Percentiles rank a stretch among this genome's conserved stretches.
phyloP scores from a whole-genome alignment of 441 rosid species.

The Pelargonium australe region DNA sequence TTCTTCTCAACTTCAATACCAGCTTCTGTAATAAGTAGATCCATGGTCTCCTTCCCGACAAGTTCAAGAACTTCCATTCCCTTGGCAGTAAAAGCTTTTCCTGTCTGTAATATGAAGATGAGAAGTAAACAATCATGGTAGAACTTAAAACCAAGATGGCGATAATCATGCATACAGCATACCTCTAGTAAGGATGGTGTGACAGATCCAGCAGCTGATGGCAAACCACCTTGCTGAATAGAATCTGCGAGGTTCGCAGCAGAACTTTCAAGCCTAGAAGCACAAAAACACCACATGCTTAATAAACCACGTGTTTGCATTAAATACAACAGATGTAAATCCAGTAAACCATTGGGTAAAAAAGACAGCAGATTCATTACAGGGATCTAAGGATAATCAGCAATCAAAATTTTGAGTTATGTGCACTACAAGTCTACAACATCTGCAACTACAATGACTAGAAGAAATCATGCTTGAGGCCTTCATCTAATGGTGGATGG shows the following conservation, averaged over 20 bases:
- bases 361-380: no score
- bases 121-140: slow-evolving; percentile 17
- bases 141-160: slow-evolving; percentile 15
- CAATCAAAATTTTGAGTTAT: no score
- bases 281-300: slow-evolving; percentile 13
- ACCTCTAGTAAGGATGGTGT: slow-evolving; percentile 91
- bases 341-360: not conserved
- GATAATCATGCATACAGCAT: slow-evolving; percentile 36
- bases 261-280: slow-evolving; percentile 73
- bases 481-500: no score
- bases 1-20: slow-evolving; percentile 67
- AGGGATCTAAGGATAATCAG: no score
- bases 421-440: no score
- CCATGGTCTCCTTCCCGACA: slow-evolving; percentile 94
- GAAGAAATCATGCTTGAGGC: no score
- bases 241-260: slow-evolving; percentile 58
- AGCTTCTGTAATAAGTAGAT: slow-evolving; percentile 76
- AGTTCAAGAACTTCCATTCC: slow-evolving; percentile 95
- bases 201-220: slow-evolving; percentile 54
- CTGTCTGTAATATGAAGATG: slow-evolving; percentile 46
- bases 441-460: no score
- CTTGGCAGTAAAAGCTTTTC: slow-evolving; percentile 85
- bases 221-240: slow-evolving; percentile 61
- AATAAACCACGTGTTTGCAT: slow-evolving; percentile 4
- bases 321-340: not conserved